A percentile compares a stretch with the other conserved stretches of the same genome.
Conservation (phyloP, 148 eudicot genomes). For the Amaranthus hypochondriacus region DNA sequence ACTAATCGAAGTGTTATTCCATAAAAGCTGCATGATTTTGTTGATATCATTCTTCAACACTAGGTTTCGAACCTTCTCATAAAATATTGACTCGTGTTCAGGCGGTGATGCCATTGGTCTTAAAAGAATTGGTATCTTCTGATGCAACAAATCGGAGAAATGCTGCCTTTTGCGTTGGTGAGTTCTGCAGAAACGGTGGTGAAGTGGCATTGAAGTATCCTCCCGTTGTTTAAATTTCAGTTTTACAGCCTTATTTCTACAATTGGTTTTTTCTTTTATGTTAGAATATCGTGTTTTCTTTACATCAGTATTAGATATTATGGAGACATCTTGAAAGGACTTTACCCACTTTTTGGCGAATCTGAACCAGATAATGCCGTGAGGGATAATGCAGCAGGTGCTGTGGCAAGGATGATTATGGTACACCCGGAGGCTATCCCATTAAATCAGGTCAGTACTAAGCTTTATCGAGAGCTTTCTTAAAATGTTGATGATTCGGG, state of each 20-base stretch:
- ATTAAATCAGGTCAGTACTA: conserved; percentile 61
- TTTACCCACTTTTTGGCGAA: conserved; percentile 80
- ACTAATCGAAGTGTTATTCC: neutral
- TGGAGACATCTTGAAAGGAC: conserved; percentile 62
- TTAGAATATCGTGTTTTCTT: conserved; percentile 18
- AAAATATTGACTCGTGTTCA: conserved; percentile 33
- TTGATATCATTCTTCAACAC: neutral
- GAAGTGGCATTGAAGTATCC: conserved; percentile 69
- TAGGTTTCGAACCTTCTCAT: conserved; percentile 2
- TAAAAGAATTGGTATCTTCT: conserved; percentile 74
- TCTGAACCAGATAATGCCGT: conserved; percentile 95
- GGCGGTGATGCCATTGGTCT: conserved; percentile 77
- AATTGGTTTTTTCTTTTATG: neutral
- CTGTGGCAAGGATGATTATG: conserved; percentile 97
- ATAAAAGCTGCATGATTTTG: neutral
- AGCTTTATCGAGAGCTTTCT: neutral
- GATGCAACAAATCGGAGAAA: conserved; percentile 89
- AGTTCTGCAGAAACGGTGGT: conserved; percentile 92
- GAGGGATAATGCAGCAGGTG: conserved; percentile 98
- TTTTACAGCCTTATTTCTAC: neutral
- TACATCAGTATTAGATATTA: conserved; percentile 50
- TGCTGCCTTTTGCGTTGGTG: conserved; percentile 97
- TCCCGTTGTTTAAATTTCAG: conserved; percentile 8
- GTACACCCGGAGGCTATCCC: conserved; percentile 81
- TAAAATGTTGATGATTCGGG: neutral